Conservation (phyloP, 2,329 filamentous ascomycete species). For the Dactylellina drechsleri region DNA sequence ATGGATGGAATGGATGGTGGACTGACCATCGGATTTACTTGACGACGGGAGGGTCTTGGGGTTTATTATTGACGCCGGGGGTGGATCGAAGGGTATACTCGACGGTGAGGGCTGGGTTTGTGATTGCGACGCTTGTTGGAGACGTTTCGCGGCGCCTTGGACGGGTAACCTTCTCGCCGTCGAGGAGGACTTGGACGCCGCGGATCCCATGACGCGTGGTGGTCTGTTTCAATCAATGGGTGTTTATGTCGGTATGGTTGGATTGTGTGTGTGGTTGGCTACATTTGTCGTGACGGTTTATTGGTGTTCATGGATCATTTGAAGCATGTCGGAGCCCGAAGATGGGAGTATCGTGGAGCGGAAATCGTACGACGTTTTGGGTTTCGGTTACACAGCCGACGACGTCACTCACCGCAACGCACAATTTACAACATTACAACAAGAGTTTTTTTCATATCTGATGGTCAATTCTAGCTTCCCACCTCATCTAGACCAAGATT, state of each 20-base stretch:
- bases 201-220: constrained; percentile 27
- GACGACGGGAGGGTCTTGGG: constrained; percentile 18
- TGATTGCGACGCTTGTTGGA: constrained; percentile 26
- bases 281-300: constrained; percentile 13
- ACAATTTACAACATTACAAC: background rate
- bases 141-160: constrained; percentile 29
- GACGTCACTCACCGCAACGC: constrained; percentile 7
- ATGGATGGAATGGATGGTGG: background rate
- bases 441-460: too few relatives aligned
- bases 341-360: constrained; percentile 1
- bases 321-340: background rate
- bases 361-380: constrained; percentile 40
- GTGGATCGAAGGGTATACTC: background rate
- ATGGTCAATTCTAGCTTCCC: background rate
- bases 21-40: constrained; percentile 41
- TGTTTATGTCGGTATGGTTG: background rate
- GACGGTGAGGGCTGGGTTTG: background rate
- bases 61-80: constrained; percentile 17
- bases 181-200: constrained; percentile 37
- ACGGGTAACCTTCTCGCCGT: constrained; percentile 29
- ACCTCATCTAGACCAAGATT: too few relatives aligned
- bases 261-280: background rate
- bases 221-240: background rate
- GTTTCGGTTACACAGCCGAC: too few relatives aligned
- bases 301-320: background rate